Evolutionary conservation across 139 green algal species (phyloP), one percentile per base, ranked within the genome.

Genomic region (Picochlorum sp.): DNA sequence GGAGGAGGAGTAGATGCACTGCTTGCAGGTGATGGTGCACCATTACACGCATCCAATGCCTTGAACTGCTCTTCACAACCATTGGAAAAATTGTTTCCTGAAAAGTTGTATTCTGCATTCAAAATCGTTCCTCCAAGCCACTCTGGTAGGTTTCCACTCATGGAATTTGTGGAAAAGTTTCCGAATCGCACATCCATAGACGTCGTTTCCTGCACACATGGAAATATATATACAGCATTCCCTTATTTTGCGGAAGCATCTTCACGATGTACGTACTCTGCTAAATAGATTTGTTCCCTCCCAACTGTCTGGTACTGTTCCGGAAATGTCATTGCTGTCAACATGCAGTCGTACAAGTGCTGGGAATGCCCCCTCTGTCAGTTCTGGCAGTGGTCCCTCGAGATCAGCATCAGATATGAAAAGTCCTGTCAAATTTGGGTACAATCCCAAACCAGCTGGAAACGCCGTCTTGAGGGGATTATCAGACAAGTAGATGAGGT

Each of bases 51-150:
- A 59, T 34, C 7, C 23, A 65, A 26, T 24, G 13, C 58, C 15
- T 16, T 18, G 21, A 65, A 65, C 11, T 65, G 21, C 13, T n/a
- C 21, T 24, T 49, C 58, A 26, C 58, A 65, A 9, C 41, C 23
- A 65, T 65, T 65, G 7, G 20, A 18, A 59, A 64, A 65, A 15
- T 58, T 18, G 1, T 65, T 65, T 24, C 58, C 58, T 18, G 58
- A 26, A 18, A 65, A 52, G 23, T 65, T 26, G 57, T 57, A 45
- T 18, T 57, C n/a, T 51, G n/a, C 23, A 52, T 57, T 65, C 13
- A 50, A 16, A 23, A 31, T 18, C 18, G 58, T n/a, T 14, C 20
- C n/a, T 18, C 21, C 58, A 31, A 65, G 13, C 57, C 57, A 65
- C n/a, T 51, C 23, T 51, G 58, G 58, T 7, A 65, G 16, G 11